phyloP scores from a whole-genome alignment of 495 filamentous ascomycete genomes.

The Penicillium samsonianum region DNA sequence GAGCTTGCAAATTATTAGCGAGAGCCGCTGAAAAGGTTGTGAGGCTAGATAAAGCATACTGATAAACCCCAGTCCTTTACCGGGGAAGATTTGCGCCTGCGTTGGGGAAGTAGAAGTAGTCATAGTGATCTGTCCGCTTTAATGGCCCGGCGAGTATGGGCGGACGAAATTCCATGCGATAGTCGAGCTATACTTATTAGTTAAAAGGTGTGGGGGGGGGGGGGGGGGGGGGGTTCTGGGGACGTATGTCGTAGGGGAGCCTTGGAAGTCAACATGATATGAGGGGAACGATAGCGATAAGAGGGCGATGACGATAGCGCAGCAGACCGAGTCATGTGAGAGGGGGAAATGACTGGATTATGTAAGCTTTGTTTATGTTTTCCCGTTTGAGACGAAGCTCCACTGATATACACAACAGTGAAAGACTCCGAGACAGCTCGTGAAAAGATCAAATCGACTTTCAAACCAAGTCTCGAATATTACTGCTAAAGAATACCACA shows the following conservation, averaged over 20 bases:
- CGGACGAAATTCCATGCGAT: constrained; percentile 4
- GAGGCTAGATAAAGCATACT: constrained; percentile 46
- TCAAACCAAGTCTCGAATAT: not conserved
- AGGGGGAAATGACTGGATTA: constrained; percentile 33
- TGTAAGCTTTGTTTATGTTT: constrained; percentile 49
- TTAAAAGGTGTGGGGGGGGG: no score
- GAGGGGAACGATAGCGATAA: constrained; percentile 11
- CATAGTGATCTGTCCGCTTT: constrained; percentile 46
- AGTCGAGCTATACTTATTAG: not conserved
- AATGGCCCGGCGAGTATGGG: constrained; percentile 8
- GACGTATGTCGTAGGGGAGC: constrained; percentile 7
- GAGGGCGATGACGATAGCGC: constrained; percentile 21
- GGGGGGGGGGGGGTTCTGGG: not conserved
- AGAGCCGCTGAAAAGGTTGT: constrained; percentile 7
- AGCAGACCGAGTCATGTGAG: constrained; percentile 38
- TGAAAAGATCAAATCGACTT: constrained; percentile 5
- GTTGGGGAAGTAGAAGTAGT: constrained; percentile 29
- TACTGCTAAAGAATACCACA: not conserved
- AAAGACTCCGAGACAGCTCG: not conserved
- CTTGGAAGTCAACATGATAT: constrained; percentile 1
- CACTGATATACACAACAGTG: constrained; percentile 22
- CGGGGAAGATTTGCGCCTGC: constrained; percentile 71
- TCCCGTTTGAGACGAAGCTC: constrained; percentile 33
- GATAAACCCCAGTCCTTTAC: constrained; percentile 76
- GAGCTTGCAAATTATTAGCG: constrained; percentile 54